Percentiles rank a stretch among this genome's conserved stretches.
Evolutionary conservation across 306 rosid species (phyloP).

Genomic region (Senna tora): DNA sequence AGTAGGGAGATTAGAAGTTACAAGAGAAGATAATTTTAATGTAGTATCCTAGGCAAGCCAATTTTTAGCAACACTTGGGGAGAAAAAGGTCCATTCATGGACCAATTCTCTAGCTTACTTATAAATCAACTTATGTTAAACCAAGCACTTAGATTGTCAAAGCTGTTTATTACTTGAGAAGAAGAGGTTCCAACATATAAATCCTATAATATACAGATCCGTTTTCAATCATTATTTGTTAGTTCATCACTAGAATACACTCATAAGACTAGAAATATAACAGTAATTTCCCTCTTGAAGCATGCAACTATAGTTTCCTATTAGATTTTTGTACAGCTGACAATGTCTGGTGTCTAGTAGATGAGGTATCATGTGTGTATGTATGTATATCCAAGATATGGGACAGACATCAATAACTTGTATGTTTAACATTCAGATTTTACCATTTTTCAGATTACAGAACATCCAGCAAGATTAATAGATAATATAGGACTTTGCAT

Average conservation of each 20-base stretch:
- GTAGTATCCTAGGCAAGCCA: neutral
- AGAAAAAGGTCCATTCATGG: neutral
- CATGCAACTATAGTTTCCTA: neutral
- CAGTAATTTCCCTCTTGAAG: neutral
- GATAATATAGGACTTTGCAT: neutral
- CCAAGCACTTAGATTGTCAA: slow-evolving; percentile 22
- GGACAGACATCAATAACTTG: slow-evolving; percentile 28
- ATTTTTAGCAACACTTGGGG: neutral
- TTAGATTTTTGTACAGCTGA: neutral
- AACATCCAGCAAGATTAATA: slow-evolving; percentile 2
- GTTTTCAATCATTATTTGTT: neutral
- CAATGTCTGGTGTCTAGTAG: neutral
- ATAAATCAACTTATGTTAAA: neutral
- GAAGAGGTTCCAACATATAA: slow-evolving; percentile 3
- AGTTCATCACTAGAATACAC: slow-evolving; percentile 4
- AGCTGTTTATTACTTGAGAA: neutral
- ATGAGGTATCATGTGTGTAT: neutral
- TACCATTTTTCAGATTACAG: slow-evolving; percentile 12
- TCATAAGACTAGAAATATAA: neutral
- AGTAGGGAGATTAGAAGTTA: slow-evolving; percentile 12
- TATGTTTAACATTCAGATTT: slow-evolving; percentile 18
- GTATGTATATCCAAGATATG: slow-evolving; percentile 17
- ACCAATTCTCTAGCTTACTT: slow-evolving; percentile 3
- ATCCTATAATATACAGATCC: neutral
- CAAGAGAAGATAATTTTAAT: neutral